phyloP scores from a whole-genome alignment of 352 stramenopile species.

The Elongisporangium senticosum region DNA sequence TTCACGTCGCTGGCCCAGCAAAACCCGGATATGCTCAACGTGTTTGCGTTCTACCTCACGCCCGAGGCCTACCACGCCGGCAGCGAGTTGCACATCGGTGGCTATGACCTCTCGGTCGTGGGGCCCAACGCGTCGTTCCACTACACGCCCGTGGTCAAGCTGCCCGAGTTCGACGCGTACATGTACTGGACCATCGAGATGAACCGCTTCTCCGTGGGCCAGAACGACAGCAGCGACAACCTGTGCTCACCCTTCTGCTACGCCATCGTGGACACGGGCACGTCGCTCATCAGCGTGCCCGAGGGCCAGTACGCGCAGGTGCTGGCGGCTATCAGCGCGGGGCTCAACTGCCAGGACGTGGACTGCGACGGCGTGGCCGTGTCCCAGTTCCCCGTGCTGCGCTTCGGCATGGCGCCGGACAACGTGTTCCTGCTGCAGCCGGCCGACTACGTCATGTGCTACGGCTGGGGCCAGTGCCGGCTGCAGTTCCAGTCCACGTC shows the following conservation, averaged over 20 bases:
- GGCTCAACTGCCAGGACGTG: constrained; percentile 62
- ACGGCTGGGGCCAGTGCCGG: constrained; percentile 63
- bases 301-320: constrained; percentile 60
- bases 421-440: constrained; percentile 81
- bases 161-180: constrained; percentile 70
- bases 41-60: constrained; percentile 88
- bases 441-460: constrained; percentile 76
- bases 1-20: constrained; percentile 62
- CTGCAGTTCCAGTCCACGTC: constrained; percentile 72
- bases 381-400: constrained; percentile 58
- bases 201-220: constrained; percentile 39
- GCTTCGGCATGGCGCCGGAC: constrained; percentile 79
- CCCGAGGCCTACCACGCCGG: constrained; percentile 59
- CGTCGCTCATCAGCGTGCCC: constrained; percentile 82
- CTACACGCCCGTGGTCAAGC: constrained; percentile 82
- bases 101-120: constrained; percentile 80
- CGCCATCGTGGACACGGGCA: constrained; percentile 86
- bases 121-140: constrained; percentile 81
- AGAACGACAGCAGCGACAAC: constrained; percentile 20
- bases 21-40: constrained; percentile 69
- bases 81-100: constrained; percentile 79
- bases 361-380: constrained; percentile 48
- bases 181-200: constrained; percentile 87
- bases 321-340: constrained; percentile 47
- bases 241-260: constrained; percentile 80